Evolutionary conservation across 495 filamentous ascomycete species (phyloP).

Genomic region (Friedmanniomyces simplex): DNA sequence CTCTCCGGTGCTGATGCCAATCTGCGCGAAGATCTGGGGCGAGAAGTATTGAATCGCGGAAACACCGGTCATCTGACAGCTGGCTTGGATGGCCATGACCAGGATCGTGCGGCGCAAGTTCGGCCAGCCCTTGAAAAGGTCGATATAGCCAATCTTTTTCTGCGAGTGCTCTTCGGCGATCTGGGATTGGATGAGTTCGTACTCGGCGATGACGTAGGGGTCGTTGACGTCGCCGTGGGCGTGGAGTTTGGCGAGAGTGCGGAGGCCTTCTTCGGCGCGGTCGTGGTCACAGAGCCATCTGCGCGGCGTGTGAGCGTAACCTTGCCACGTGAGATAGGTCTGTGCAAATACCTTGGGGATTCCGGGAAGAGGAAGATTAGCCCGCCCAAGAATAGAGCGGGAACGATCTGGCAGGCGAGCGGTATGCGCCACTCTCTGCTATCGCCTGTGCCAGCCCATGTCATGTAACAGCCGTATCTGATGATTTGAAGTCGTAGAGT

Average conservation of each 20-base stretch:
- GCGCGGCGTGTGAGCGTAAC: neutral
- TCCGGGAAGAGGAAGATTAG: slow-evolving; percentile 28
- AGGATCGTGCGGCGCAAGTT: slow-evolving; percentile 24
- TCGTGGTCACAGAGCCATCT: slow-evolving; percentile 29
- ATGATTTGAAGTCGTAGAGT: neutral
- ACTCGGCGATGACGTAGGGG: slow-evolving; percentile 28
- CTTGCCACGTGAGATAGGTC: neutral
- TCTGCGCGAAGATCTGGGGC: slow-evolving; percentile 57
- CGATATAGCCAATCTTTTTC: slow-evolving; percentile 17
- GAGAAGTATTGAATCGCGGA: slow-evolving; percentile 46
- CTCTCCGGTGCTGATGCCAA: slow-evolving; percentile 43
- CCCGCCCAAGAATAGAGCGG: slow-evolving; percentile 19
- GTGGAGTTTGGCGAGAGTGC: slow-evolving; percentile 27
- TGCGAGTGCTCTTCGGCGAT: slow-evolving; percentile 21
- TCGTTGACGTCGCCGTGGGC: slow-evolving; percentile 26
- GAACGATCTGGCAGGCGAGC: slow-evolving; percentile 21
- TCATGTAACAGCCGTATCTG: slow-evolving; percentile 25
- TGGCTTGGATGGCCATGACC: slow-evolving; percentile 29
- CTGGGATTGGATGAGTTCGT: slow-evolving; percentile 22
- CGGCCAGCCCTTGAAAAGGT: slow-evolving; percentile 22
- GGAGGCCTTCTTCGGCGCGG: slow-evolving; percentile 23
- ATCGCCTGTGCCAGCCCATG: slow-evolving; percentile 12
- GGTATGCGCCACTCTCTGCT: slow-evolving; percentile 23
- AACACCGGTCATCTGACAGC: slow-evolving; percentile 30
- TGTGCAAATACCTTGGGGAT: slow-evolving; percentile 15